These are phyloP conservation scores for Chytridium lagenaria DNA, from an alignment of 371 early-diverging fungal species.

Conservation along the genomic window DNA sequence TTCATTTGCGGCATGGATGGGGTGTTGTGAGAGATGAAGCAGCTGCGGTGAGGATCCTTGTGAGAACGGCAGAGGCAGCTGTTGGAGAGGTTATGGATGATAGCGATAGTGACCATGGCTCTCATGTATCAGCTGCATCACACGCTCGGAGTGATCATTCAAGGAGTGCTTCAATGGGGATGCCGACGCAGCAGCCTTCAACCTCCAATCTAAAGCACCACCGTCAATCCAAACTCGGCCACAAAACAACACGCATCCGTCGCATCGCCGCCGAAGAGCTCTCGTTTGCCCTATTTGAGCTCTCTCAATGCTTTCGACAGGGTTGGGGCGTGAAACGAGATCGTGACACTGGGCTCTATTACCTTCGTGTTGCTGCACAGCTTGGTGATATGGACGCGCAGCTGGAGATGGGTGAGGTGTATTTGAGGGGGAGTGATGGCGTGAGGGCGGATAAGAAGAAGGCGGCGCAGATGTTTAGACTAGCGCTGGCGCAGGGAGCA, in stretches of 20 bases:
- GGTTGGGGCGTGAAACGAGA: slow-evolving; percentile 93
- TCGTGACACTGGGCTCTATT: slow-evolving; percentile 75
- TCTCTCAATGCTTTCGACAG: slow-evolving; percentile 84
- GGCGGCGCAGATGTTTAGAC: slow-evolving; percentile 85
- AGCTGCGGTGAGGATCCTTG: slow-evolving; percentile 25
- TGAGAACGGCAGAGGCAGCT: slow-evolving; percentile 24
- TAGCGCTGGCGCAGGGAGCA: slow-evolving; percentile 82
- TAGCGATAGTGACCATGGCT: background rate
- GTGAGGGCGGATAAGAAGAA: slow-evolving; percentile 79
- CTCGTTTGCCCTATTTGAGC: slow-evolving; percentile 81
- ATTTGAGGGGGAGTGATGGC: slow-evolving; percentile 68
- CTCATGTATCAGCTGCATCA: background rate
- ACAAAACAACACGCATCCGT: background rate
- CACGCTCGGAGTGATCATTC: background rate
- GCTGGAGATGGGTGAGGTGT: slow-evolving; percentile 74
- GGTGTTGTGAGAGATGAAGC: slow-evolving; percentile 35
- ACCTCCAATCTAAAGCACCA: background rate
- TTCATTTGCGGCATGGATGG: slow-evolving; percentile 93
- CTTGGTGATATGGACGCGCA: slow-evolving; percentile 91
- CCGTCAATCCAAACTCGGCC: background rate
- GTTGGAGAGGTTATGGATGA: slow-evolving; percentile 6
- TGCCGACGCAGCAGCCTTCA: background rate
- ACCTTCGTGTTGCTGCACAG: slow-evolving; percentile 86
- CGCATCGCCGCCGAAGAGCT: slow-evolving; percentile 38
- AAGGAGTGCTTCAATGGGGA: too few relatives aligned